phyloP scores from a whole-genome alignment of 2,329 filamentous ascomycete genomes.

The Celoporthe dispersa region DNA sequence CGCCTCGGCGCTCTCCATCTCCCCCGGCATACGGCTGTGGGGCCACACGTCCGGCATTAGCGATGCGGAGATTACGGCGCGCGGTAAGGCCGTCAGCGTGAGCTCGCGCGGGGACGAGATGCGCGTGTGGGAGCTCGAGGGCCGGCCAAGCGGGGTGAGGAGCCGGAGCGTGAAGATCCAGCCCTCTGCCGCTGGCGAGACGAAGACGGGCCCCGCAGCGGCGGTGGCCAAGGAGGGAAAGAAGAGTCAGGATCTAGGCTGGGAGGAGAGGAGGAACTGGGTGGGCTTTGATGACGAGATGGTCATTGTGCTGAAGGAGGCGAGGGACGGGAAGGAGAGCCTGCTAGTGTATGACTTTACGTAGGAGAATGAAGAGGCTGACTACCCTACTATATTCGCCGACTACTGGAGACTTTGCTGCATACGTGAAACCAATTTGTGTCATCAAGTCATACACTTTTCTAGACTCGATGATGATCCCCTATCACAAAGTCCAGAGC shows the following conservation, averaged over 20 bases:
- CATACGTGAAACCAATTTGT: too few relatives aligned
- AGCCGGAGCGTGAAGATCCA: slow-evolving; percentile 57
- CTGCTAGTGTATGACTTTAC: slow-evolving; percentile 89
- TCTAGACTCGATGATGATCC: not conserved
- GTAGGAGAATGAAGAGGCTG: slow-evolving; percentile 37
- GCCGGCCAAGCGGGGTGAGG: slow-evolving; percentile 50
- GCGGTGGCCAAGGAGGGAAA: not conserved
- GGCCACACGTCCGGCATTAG: slow-evolving; percentile 91
- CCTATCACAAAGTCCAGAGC: not conserved
- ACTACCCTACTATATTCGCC: not conserved
- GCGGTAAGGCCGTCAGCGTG: slow-evolving; percentile 89
- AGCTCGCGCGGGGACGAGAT: slow-evolving; percentile 79
- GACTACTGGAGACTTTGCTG: not conserved
- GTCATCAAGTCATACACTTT: not conserved
- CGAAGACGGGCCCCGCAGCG: slow-evolving; percentile 26
- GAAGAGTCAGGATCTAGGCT: slow-evolving; percentile 32
- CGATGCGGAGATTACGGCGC: slow-evolving; percentile 80
- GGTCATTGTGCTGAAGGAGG: slow-evolving; percentile 83
- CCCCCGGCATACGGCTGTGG: slow-evolving; percentile 78
- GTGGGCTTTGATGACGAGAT: slow-evolving; percentile 91
- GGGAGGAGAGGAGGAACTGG: slow-evolving; percentile 62
- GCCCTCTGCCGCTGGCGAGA: not conserved
- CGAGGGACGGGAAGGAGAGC: slow-evolving; percentile 68
- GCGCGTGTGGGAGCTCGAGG: slow-evolving; percentile 88
- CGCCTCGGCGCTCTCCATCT: slow-evolving; percentile 67